A percentile compares a stretch with the other conserved stretches of the same genome.
phyloP scores from a whole-genome alignment of 2,329 filamentous ascomycete species.

The Arthrobotrys sphaeroides region DNA sequence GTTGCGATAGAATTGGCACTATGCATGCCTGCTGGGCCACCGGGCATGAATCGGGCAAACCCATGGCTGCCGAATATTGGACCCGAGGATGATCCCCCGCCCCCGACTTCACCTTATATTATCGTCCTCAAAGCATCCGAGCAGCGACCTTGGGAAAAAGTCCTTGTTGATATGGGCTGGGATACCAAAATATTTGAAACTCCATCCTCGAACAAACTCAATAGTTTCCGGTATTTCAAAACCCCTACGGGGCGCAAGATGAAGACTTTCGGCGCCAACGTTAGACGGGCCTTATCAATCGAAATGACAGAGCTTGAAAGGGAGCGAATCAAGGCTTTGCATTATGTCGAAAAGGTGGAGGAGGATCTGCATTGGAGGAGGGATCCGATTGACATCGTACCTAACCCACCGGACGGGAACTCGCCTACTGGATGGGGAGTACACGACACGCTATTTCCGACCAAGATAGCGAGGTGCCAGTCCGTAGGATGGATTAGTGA shows the following conservation, averaged over 20 bases:
- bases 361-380: too few relatives aligned
- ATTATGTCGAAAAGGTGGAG: not conserved
- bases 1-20: too few relatives aligned
- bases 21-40: too few relatives aligned
- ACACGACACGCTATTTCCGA: too few relatives aligned
- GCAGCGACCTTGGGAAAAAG: not conserved
- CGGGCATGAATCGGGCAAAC: too few relatives aligned
- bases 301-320: not conserved
- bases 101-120: not conserved
- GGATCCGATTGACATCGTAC: too few relatives aligned
- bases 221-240: not conserved
- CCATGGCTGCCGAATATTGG: too few relatives aligned
- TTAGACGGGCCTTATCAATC: not conserved
- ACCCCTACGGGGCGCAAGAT: not conserved
- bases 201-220: too few relatives aligned
- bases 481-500: not conserved
- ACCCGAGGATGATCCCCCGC: too few relatives aligned
- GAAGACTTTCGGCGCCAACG: not conserved
- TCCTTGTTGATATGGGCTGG: constrained; percentile 23
- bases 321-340: not conserved
- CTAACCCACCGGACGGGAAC: too few relatives aligned
- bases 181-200: not conserved
- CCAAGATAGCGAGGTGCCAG: not conserved
- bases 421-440: too few relatives aligned
- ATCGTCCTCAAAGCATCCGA: constrained; percentile 8